Evolutionary conservation across 306 rosid species (phyloP), one percentile per base, ranked within the genome.

Genomic region (Cucurbita argyrosperma): DNA sequence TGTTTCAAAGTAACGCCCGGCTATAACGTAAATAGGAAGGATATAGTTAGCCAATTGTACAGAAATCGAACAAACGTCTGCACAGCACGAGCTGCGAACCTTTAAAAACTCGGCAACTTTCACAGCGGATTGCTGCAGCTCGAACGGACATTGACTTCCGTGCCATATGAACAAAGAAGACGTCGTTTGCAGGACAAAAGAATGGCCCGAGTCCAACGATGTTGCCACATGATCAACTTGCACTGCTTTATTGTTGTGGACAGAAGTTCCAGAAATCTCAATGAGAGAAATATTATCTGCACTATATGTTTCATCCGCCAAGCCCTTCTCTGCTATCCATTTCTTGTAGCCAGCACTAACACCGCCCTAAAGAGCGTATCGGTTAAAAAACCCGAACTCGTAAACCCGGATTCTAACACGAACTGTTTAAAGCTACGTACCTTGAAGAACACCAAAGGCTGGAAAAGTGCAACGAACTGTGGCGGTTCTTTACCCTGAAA

Each of bases 401-500:
- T 15, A 70, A 16, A 50, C 46, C 74, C 15, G 5, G 40, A 30
- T 70, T 50, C 46, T 70, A 8, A 1, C 19, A 19, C 21, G 19
- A 67, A 67, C 23, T 67, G 47, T 67, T 46, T 46, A 6, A 19
- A 26, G 69, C 59, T 18, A 12, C 45, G 42, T 85, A 94, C 99
- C 99, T 89, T 91, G 75, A 94, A 91, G 77, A 89, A 78, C 70
- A 95, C 96, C 96, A 95, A 84, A 61, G 97, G 92, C 77, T 89
- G 96, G 86, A 95, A 89, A 67, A 95, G 89, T 43, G 96, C 96
- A 80, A 89, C 67, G 77, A 91, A 89, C 78, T 89, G 99, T 19
- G 96, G 92, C 70, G 99, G 89, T 81, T 95, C 99, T 82, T 91
- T 91, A 77, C 94, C 93, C 77, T 91, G 92, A 78, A 88, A 89